These are phyloP conservation scores for Trichoderma virens DNA, from an alignment of 495 filamentous ascomycete species.

Conservation along the genomic window DNA sequence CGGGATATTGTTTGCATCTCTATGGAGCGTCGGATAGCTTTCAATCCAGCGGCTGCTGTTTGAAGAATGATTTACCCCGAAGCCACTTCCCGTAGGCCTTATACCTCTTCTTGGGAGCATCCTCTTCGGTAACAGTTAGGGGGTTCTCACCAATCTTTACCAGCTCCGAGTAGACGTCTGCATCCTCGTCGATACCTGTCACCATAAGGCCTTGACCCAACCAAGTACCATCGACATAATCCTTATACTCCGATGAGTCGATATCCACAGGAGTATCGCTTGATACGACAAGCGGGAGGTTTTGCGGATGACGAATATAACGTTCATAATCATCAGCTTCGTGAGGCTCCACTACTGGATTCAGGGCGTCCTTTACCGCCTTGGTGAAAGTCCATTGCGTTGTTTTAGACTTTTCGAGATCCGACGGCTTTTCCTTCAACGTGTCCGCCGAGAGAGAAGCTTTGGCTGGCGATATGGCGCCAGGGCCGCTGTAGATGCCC, in stretches of 20 bases:
- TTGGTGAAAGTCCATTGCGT: slow-evolving; percentile 85
- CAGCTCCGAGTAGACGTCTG: slow-evolving; percentile 67
- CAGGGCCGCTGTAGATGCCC: slow-evolving; percentile 6
- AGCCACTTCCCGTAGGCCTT: slow-evolving; percentile 94
- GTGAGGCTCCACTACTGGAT: slow-evolving; percentile 61
- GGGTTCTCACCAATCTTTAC: slow-evolving; percentile 70
- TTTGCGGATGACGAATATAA: slow-evolving; percentile 89
- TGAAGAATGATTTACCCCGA: slow-evolving; percentile 85
- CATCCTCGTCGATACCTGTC: slow-evolving; percentile 51
- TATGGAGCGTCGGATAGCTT: slow-evolving; percentile 10
- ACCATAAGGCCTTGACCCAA: slow-evolving; percentile 28
- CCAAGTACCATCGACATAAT: slow-evolving; percentile 59
- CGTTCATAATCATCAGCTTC: slow-evolving; percentile 81
- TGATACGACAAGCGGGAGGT: slow-evolving; percentile 77
- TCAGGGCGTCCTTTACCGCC: slow-evolving; percentile 68
- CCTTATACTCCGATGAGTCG: slow-evolving; percentile 57
- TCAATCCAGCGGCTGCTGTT: slow-evolving; percentile 70
- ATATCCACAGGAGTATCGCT: slow-evolving; percentile 50
- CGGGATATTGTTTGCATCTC: neutral
- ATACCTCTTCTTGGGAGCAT: slow-evolving; percentile 83
- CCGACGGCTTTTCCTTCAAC: slow-evolving; percentile 17
- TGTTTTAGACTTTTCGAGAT: slow-evolving; percentile 58
- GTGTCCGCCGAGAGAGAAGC: neutral
- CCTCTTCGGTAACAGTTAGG: slow-evolving; percentile 78
- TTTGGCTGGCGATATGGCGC: neutral